Conservation (phyloP, 352 stramenopile genomes). For the Aphanomyces astaci region DNA sequence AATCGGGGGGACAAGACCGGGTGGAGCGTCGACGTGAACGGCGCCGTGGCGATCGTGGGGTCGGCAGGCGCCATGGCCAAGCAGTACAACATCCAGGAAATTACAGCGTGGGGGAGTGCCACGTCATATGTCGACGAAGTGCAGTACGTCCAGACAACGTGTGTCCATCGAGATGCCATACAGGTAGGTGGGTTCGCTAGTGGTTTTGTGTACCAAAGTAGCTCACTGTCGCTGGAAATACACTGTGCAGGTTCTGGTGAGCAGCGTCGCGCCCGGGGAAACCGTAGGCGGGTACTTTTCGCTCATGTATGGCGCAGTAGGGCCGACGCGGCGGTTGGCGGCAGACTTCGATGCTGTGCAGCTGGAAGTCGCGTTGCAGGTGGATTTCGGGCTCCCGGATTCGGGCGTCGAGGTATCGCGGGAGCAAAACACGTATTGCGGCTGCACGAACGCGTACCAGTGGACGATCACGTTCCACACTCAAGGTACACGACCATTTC, state of each 20-base stretch:
- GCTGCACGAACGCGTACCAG: conserved; percentile 54
- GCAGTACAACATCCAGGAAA: conserved; percentile 62
- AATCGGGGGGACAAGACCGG: conserved; percentile 51
- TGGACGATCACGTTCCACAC: conserved; percentile 73
- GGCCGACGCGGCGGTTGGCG: conserved; percentile 46
- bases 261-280: conserved; percentile 47
- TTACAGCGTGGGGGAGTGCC: conserved; percentile 45
- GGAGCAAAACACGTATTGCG: conserved; percentile 58
- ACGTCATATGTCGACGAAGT: conserved; percentile 22
- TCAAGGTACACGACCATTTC: conserved; percentile 7
- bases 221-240: too few species aligned
- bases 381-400: conserved; percentile 61
- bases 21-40: conserved; percentile 56
- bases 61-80: conserved; percentile 46
- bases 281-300: conserved; percentile 69
- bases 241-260: conserved; percentile 56
- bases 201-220: too few species aligned
- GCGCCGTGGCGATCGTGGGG: conserved; percentile 59
- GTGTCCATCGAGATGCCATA: conserved; percentile 16
- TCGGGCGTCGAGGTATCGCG: conserved; percentile 52
- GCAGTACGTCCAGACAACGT: conserved; percentile 23
- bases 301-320: conserved; percentile 44
- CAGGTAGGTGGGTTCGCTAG: conserved; percentile 15
- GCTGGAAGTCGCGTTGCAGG: conserved; percentile 55
- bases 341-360: conserved; percentile 64